These are phyloP conservation scores for Linaria vulgaris DNA, from an alignment of 257 asterid species.

Conservation along the genomic window DNA sequence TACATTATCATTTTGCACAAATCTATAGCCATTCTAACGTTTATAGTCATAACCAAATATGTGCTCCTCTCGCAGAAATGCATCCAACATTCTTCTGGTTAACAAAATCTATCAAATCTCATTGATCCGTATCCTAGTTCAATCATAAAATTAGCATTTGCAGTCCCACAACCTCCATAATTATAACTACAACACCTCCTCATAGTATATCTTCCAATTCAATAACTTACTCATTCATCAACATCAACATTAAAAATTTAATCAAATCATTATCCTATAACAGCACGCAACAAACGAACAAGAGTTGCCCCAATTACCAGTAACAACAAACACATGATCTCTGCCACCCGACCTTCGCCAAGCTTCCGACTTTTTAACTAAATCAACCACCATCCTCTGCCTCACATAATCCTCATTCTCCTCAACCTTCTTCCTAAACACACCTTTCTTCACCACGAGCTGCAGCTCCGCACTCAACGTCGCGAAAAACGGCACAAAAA, in stretches of 20 bases:
- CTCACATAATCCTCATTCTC: slow-evolving; percentile 85
- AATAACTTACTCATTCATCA: too few species aligned
- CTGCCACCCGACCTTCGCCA: slow-evolving; percentile 93
- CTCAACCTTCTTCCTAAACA: slow-evolving; percentile 73
- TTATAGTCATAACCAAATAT: too few species aligned
- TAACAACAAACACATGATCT: slow-evolving; percentile 88
- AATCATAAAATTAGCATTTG: neutral
- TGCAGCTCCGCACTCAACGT: slow-evolving; percentile 92
- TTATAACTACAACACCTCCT: slow-evolving; percentile 1
- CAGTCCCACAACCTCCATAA: neutral
- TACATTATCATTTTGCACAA: too few species aligned
- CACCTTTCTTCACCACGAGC: slow-evolving; percentile 64
- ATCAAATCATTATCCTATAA: neutral
- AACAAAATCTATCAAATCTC: slow-evolving; percentile 8
- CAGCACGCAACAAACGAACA: neutral
- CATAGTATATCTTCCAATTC: too few species aligned
- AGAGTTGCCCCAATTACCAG: slow-evolving; percentile 46
- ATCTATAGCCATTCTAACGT: too few species aligned
- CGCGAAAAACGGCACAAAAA: slow-evolving; percentile 91
- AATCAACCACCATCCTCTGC: slow-evolving; percentile 74
- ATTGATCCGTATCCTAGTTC: neutral
- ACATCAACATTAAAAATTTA: neutral
- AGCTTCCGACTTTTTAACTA: slow-evolving; percentile 63
- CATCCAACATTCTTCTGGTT: neutral
- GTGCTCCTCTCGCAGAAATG: neutral